Percentiles rank a stretch among this genome's conserved stretches.
phyloP scores from a whole-genome alignment of 768 basidiomycete genomes.

The Boletus rex-veris region DNA sequence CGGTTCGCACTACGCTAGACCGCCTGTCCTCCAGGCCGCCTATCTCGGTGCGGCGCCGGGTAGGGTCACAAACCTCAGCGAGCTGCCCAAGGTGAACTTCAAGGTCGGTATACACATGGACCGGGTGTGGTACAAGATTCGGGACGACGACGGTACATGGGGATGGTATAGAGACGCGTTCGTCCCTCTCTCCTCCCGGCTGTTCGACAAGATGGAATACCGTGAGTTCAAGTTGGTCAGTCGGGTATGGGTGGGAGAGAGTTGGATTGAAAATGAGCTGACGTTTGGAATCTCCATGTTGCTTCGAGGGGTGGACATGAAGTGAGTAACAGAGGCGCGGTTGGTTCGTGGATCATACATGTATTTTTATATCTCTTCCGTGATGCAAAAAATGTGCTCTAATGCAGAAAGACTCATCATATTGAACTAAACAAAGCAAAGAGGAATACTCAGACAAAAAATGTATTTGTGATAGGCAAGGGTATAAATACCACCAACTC shows the following conservation, averaged over 20 bases:
- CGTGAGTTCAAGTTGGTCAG: conserved; percentile 40
- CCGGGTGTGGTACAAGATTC: conserved; percentile 14
- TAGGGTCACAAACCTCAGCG: neutral
- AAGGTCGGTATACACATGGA: conserved; percentile 23
- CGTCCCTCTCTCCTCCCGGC: conserved; percentile 45
- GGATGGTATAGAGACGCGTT: conserved; percentile 40
- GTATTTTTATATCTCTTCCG: too few relatives aligned
- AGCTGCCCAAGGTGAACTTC: neutral
- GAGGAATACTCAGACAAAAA: too few relatives aligned
- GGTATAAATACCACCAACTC: too few relatives aligned
- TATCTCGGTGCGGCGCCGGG: conserved; percentile 15
- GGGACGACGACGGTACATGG: conserved; percentile 17
- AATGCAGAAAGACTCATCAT: too few relatives aligned
- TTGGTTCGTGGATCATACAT: too few relatives aligned
- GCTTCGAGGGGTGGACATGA: conserved; percentile 38
- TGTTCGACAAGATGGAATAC: conserved; percentile 47
- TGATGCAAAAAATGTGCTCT: too few relatives aligned
- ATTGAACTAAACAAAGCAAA: too few relatives aligned
- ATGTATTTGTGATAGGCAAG: too few relatives aligned
- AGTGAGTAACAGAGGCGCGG: neutral
- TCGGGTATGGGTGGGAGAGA: conserved; percentile 35
- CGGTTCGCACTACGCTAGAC: conserved; percentile 1
- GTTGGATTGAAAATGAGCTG: conserved; percentile 21
- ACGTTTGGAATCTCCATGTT: conserved; percentile 45
- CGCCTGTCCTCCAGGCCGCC: conserved; percentile 6